Evolutionary conservation across 345 rosid species (phyloP).

Genomic region (Salix arbutifolia): DNA sequence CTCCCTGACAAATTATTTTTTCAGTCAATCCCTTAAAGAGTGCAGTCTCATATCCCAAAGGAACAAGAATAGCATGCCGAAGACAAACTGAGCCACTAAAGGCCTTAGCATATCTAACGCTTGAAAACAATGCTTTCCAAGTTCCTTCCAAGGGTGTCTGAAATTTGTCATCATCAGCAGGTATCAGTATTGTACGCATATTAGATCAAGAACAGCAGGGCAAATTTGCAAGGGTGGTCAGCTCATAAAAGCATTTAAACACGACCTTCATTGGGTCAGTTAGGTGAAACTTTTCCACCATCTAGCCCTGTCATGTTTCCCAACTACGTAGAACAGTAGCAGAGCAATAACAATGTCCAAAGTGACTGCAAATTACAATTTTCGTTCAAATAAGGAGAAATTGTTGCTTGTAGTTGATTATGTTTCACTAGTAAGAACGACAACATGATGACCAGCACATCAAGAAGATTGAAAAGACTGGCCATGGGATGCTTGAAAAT

Average conservation of each 20-base stretch:
- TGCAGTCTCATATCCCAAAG: slow-evolving; percentile 82
- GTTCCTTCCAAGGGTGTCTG: slow-evolving; percentile 87
- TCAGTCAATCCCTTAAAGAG: slow-evolving; percentile 69
- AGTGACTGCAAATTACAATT: background rate
- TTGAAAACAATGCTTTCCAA: slow-evolving; percentile 82
- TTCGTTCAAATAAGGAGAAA: background rate
- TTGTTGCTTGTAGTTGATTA: background rate
- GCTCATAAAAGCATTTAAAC: too few species aligned
- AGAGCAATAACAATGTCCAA: background rate
- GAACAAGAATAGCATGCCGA: slow-evolving; percentile 72
- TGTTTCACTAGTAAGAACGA: background rate
- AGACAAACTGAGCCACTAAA: slow-evolving; percentile 78
- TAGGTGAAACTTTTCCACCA: background rate
- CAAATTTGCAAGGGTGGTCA: background rate
- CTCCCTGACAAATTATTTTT: slow-evolving; percentile 59
- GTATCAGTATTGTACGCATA: background rate
- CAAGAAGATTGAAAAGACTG: background rate
- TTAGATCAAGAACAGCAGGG: background rate
- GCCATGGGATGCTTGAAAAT: background rate
- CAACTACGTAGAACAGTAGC: background rate
- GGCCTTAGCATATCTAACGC: slow-evolving; percentile 67
- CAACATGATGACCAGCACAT: background rate
- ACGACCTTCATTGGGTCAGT: background rate
- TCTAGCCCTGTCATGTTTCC: background rate
- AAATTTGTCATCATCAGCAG: slow-evolving; percentile 5